Evolutionary conservation across 2,329 filamentous ascomycete species (phyloP).

Genomic region (Fusarium chuoi): DNA sequence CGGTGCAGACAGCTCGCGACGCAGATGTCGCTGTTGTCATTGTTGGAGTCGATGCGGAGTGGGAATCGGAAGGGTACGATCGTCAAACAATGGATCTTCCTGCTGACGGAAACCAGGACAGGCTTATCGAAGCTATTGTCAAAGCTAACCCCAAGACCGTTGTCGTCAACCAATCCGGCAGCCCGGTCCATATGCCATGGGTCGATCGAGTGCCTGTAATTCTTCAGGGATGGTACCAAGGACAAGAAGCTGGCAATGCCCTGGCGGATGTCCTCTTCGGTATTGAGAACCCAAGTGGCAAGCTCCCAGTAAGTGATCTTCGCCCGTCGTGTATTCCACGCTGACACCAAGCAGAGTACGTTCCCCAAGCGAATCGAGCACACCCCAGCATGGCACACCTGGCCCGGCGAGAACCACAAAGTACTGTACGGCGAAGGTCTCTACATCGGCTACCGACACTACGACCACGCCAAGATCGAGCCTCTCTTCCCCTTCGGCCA

Average conservation of each 20-base stretch:
- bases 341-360: slow-evolving; percentile 58
- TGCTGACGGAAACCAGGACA: slow-evolving; percentile 63
- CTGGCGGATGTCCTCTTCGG: slow-evolving; percentile 75
- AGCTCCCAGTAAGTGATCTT: slow-evolving; percentile 65
- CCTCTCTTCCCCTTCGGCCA: slow-evolving; percentile 79
- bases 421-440: slow-evolving; percentile 78
- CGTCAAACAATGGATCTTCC: slow-evolving; percentile 79
- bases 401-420: slow-evolving; percentile 75
- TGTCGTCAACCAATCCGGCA: slow-evolving; percentile 66
- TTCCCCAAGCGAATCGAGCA: slow-evolving; percentile 73
- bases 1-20: slow-evolving; percentile 68
- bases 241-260: slow-evolving; percentile 77
- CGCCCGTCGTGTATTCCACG: background rate
- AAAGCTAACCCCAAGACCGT: slow-evolving; percentile 72
- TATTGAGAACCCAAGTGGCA: slow-evolving; percentile 73
- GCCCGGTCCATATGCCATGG: slow-evolving; percentile 71
- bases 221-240: slow-evolving; percentile 63
- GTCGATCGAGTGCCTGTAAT: slow-evolving; percentile 71
- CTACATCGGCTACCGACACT: slow-evolving; percentile 78
- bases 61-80: slow-evolving; percentile 81
- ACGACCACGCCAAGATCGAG: slow-evolving; percentile 68
- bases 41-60: slow-evolving; percentile 76
- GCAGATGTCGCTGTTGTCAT: slow-evolving; percentile 76
- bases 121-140: slow-evolving; percentile 70
- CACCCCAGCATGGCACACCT: slow-evolving; percentile 77